phyloP scores from a whole-genome alignment of 2,329 filamentous ascomycete species.

The Cladophialophora yegresii region DNA sequence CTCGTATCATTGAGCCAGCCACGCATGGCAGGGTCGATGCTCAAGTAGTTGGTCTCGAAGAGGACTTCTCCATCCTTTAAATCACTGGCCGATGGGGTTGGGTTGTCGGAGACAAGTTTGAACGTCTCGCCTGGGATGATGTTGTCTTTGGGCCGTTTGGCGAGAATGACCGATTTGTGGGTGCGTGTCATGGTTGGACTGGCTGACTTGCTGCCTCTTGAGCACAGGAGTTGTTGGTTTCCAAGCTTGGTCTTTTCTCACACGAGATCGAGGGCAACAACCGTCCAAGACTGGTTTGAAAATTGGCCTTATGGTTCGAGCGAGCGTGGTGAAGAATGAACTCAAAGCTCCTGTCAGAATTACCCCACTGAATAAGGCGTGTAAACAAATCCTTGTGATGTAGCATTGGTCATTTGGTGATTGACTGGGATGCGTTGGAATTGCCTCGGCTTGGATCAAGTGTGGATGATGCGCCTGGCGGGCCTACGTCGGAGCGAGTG shows the following conservation, averaged over 20 bases:
- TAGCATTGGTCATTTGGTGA: neutral
- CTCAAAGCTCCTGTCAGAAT: neutral
- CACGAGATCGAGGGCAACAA: neutral
- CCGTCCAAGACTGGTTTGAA: neutral
- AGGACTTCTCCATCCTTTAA: slow-evolving; percentile 65
- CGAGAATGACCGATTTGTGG: slow-evolving; percentile 58
- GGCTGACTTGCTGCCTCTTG: neutral
- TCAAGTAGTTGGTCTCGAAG: slow-evolving; percentile 62
- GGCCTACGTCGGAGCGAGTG: neutral
- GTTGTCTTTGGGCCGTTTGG: slow-evolving; percentile 61
- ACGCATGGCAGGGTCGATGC: slow-evolving; percentile 75
- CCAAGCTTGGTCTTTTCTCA: neutral
- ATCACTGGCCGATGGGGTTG: slow-evolving; percentile 50
- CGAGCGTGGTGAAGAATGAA: neutral
- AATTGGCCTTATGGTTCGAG: neutral
- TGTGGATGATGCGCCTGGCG: neutral
- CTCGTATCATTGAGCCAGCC: slow-evolving; percentile 64
- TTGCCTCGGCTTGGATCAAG: neutral
- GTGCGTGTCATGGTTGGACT: slow-evolving; percentile 33
- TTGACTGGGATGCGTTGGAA: neutral
- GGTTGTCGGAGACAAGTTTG: slow-evolving; percentile 50
- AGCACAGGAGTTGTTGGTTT: neutral
- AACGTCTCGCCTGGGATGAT: slow-evolving; percentile 70
- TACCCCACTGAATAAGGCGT: neutral
- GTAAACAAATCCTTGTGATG: neutral